A percentile compares a stretch with the other conserved stretches of the same genome.
phyloP scores from a whole-genome alignment of 257 asterid genomes.

The Jasminum sambac region DNA sequence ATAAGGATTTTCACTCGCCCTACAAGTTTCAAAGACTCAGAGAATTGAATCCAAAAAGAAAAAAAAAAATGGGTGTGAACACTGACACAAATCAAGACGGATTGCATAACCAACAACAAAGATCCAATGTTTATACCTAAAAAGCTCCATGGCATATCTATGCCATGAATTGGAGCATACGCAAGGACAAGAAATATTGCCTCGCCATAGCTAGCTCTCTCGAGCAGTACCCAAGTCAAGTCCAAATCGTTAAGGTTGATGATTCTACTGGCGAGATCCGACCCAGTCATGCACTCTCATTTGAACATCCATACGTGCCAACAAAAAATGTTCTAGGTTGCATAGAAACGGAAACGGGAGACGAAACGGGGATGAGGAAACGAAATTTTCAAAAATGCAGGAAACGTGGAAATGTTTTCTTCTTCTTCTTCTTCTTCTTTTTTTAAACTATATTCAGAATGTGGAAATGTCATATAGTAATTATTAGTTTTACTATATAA shows the following conservation, averaged over 20 bases:
- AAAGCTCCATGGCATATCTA: constrained; percentile 97
- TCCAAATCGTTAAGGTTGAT: constrained; percentile 86
- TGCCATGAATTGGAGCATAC: constrained; percentile 94
- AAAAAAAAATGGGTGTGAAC: constrained; percentile 60
- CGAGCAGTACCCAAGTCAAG: constrained; percentile 81
- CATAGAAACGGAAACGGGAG: no score
- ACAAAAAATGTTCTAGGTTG: no score
- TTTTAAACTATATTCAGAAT: no score
- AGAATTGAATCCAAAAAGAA: background rate
- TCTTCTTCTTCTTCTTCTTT: no score
- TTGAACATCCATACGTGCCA: constrained; percentile 96
- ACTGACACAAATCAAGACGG: constrained; percentile 78
- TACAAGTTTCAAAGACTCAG: background rate
- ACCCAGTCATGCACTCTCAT: constrained; percentile 68
- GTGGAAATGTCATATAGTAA: no score
- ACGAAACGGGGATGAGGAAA: no score
- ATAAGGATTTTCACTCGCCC: background rate
- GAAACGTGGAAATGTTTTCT: no score
- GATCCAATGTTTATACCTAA: constrained; percentile 96
- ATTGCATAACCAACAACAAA: constrained; percentile 91
- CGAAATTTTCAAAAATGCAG: no score
- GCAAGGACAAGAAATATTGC: constrained; percentile 86
- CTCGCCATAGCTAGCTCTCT: constrained; percentile 83
- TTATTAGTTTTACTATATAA: no score
- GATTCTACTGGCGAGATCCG: constrained; percentile 85